phyloP scores from a whole-genome alignment of 208 protist species.

The Porcisia hertigi region DNA sequence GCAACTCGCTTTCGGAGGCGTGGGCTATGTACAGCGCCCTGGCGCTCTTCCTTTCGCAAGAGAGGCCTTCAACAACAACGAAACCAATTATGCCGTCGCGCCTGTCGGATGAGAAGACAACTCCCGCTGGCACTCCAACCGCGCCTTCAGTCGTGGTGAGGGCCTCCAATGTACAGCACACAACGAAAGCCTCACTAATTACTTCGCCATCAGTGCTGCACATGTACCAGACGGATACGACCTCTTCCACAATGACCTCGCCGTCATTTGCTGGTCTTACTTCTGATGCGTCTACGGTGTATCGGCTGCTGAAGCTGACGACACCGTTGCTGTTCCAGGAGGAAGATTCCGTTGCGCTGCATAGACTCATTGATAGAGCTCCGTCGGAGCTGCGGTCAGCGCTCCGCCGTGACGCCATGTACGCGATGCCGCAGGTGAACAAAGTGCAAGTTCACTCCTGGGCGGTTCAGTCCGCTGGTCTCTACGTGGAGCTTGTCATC shows the following conservation, averaged over 20 bases:
- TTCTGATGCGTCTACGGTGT: neutral
- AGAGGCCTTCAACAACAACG: neutral
- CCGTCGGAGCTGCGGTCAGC: constrained; percentile 7
- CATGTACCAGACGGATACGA: neutral
- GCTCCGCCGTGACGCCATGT: constrained; percentile 1
- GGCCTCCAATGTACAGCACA: neutral
- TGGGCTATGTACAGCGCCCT: constrained; percentile 28
- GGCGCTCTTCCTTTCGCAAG: constrained; percentile 6
- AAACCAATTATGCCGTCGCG: neutral
- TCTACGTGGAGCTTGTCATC: constrained; percentile 8
- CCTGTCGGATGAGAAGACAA: neutral
- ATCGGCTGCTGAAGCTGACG: neutral
- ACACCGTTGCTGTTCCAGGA: neutral
- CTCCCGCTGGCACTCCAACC: neutral
- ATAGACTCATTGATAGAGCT: constrained; percentile 6
- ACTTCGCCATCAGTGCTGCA: neutral
- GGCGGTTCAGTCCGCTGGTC: neutral
- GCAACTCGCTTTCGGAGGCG: constrained; percentile 5
- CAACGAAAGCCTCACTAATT: neutral
- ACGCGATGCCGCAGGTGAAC: neutral
- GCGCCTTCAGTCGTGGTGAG: neutral
- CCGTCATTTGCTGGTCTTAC: neutral
- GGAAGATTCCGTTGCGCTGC: constrained; percentile 1
- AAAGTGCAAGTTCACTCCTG: constrained; percentile 3
- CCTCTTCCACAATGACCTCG: neutral